Conservation (phyloP, 208 protist genomes). For the Acanthamoeba sp. region DNA sequence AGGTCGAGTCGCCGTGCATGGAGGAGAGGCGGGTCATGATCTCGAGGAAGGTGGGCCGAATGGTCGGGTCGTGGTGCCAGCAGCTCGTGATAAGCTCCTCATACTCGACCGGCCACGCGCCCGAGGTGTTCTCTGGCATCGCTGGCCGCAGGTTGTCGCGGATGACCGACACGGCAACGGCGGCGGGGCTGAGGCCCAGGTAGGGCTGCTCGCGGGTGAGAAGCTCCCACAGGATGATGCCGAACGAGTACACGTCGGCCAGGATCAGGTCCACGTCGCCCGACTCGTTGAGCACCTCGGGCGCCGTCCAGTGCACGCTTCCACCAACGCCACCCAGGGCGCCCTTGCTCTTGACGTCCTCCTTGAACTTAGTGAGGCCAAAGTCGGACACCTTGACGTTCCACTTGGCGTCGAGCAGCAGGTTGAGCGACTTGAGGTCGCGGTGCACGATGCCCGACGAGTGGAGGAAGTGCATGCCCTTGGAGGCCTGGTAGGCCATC, state of each 20-base stretch:
- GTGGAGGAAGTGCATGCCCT: conserved; percentile 64
- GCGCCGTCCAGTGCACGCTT: conserved; percentile 67
- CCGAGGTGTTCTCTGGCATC: not conserved
- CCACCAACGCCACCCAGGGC: not conserved
- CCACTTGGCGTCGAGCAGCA: conserved; percentile 40
- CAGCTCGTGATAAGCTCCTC: conserved; percentile 39
- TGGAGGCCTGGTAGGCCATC: conserved; percentile 63
- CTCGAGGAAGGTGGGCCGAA: conserved; percentile 64
- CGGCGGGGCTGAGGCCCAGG: conserved; percentile 8
- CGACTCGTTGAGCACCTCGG: conserved; percentile 31
- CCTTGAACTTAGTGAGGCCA: conserved; percentile 77
- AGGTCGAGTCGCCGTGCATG: conserved; percentile 42
- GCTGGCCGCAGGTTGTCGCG: conserved; percentile 31
- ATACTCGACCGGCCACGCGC: not conserved
- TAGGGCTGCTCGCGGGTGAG: conserved; percentile 17
- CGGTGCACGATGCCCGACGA: conserved; percentile 64
- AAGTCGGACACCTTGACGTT: conserved; percentile 88
- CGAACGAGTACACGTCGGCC: conserved; percentile 65
- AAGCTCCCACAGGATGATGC: conserved; percentile 31
- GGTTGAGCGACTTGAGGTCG: conserved; percentile 66
- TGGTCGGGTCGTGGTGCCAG: conserved; percentile 62
- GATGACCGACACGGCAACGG: conserved; percentile 54
- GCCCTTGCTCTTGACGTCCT: not conserved
- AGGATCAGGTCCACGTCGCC: conserved; percentile 1
- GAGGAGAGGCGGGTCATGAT: conserved; percentile 44